Evolutionary conservation across 305 asterid species (phyloP).

Genomic region (Vinca major): DNA sequence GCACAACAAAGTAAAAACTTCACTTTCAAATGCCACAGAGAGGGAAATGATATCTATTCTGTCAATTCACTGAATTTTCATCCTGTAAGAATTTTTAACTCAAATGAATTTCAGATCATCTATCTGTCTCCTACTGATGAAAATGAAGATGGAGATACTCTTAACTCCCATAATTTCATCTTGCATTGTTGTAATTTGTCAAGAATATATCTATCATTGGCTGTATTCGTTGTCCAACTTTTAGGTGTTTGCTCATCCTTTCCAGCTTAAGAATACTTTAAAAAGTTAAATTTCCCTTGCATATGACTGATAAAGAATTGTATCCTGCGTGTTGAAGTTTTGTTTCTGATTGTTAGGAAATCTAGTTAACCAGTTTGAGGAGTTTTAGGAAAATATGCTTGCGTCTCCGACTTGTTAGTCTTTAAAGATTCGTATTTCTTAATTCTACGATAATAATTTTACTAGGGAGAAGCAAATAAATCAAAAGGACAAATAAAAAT

Average conservation of each 20-base stretch:
- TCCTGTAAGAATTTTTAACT: conserved; percentile 51
- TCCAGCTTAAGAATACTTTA: neutral
- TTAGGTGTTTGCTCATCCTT: neutral
- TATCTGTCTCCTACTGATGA: neutral
- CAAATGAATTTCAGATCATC: neutral
- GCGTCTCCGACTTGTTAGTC: neutral
- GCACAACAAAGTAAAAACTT: conserved; percentile 68
- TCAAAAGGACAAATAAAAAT: too few species aligned
- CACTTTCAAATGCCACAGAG: conserved; percentile 97
- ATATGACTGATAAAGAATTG: neutral
- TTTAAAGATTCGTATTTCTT: neutral
- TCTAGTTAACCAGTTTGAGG: neutral
- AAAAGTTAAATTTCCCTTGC: neutral
- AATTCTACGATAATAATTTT: neutral
- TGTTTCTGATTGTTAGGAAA: neutral
- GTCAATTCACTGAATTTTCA: conserved; percentile 87
- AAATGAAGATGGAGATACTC: neutral
- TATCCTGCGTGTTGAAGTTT: neutral
- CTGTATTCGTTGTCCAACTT: neutral
- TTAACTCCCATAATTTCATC: neutral
- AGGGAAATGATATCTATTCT: conserved; percentile 66
- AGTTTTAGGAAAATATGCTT: neutral
- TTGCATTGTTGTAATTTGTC: neutral
- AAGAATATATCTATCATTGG: neutral
- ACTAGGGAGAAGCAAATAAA: too few species aligned